Evolutionary conservation across 2,329 filamentous ascomycete genomes (phyloP).

Genomic region (Cucurbitaria berberidis): DNA sequence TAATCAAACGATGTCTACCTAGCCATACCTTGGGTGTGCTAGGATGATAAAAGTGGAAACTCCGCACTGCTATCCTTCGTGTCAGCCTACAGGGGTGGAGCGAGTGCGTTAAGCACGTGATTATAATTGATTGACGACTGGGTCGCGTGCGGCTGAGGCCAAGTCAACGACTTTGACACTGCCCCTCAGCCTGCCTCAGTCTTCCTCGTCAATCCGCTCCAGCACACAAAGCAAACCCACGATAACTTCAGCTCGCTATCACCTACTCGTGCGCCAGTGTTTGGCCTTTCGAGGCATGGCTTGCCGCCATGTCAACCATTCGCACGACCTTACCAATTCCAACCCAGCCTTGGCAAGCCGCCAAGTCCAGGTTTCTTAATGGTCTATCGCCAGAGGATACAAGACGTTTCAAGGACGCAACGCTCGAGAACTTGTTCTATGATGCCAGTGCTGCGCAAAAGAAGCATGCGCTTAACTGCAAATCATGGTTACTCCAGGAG

Average conservation of each 20-base stretch:
- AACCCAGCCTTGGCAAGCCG: slow-evolving; percentile 28
- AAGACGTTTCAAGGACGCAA: slow-evolving; percentile 20
- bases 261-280: not conserved
- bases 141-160: not conserved
- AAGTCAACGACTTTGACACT: not conserved
- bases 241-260: not conserved
- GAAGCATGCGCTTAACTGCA: slow-evolving; percentile 18
- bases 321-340: slow-evolving; percentile 17
- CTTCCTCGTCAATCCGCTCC: not conserved
- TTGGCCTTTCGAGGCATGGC: not conserved
- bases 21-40: too few relatives aligned
- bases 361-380: slow-evolving; percentile 22
- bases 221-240: not conserved
- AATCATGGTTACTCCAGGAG: slow-evolving; percentile 17
- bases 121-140: not conserved
- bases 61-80: too few relatives aligned
- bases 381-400: slow-evolving; percentile 13
- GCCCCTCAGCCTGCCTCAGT: not conserved
- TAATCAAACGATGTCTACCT: too few relatives aligned
- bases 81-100: not conserved
- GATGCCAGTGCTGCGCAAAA: slow-evolving; percentile 25
- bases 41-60: too few relatives aligned
- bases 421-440: slow-evolving; percentile 31
- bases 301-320: slow-evolving; percentile 14
- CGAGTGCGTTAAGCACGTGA: not conserved